Evolutionary conservation across 805 yeast genomes (phyloP).

Genomic region (Spathaspora passalidarum): DNA sequence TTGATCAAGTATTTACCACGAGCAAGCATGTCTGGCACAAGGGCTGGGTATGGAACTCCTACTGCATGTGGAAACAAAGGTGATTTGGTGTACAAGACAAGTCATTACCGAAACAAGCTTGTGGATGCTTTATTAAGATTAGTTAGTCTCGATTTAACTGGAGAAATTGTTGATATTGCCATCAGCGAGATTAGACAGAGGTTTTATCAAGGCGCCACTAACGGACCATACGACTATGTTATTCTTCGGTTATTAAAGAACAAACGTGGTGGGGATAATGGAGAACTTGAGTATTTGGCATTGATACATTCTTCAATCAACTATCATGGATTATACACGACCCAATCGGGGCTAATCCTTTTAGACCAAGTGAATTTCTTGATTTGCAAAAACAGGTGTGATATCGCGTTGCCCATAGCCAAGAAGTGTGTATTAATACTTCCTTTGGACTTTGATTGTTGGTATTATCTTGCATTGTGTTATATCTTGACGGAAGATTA

Average conservation of each 20-base stretch:
- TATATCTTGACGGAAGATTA: constrained; percentile 57
- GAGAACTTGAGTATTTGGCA: constrained; percentile 20
- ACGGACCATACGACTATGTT: constrained; percentile 22
- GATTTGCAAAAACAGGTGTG: constrained; percentile 48
- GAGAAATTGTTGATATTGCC: constrained; percentile 26
- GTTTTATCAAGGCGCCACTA: constrained; percentile 10
- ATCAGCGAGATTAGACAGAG: constrained; percentile 29
- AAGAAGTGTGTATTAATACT: constrained; percentile 57
- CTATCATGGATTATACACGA: constrained; percentile 15
- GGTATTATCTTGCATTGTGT: constrained; percentile 63
- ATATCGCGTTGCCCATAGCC: constrained; percentile 59
- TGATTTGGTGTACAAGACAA: constrained; percentile 20
- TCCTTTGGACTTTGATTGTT: constrained; percentile 74
- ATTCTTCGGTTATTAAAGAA: constrained; percentile 22
- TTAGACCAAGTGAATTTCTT: constrained; percentile 65
- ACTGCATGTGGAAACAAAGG: constrained; percentile 23
- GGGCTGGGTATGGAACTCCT: constrained; percentile 26
- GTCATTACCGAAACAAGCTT: constrained; percentile 47
- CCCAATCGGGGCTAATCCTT: constrained; percentile 58
- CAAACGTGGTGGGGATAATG: constrained; percentile 15
- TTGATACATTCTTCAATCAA: constrained; percentile 9
- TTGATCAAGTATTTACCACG: constrained; percentile 45
- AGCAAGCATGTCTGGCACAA: constrained; percentile 45
- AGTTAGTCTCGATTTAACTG: constrained; percentile 37
- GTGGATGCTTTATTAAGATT: constrained; percentile 49